phyloP scores from a whole-genome alignment of 345 rosid species.

The Durio zibethinus region DNA sequence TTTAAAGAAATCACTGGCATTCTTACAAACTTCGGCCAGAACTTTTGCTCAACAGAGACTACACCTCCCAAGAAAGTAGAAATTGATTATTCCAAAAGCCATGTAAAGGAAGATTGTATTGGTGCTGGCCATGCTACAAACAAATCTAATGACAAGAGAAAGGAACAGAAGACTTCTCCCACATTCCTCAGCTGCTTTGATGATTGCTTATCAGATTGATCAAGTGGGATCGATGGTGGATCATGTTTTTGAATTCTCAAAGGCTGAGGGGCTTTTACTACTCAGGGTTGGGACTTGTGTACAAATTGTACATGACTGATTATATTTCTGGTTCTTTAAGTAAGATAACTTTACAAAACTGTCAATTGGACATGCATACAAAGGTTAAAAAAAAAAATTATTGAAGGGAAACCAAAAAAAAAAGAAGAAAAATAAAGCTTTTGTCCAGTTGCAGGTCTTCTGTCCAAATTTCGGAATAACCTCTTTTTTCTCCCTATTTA shows the following conservation, averaged over 20 bases:
- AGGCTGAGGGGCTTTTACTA: background rate
- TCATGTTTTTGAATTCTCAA: constrained; percentile 1
- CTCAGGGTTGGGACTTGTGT: background rate
- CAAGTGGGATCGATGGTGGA: background rate
- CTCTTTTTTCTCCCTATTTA: too few relatives aligned
- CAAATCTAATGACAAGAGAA: constrained; percentile 9
- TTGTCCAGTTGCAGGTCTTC: background rate
- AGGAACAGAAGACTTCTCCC: background rate
- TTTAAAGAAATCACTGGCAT: constrained; percentile 39
- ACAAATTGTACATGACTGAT: background rate
- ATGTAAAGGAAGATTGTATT: background rate
- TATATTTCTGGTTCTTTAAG: background rate
- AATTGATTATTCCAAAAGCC: background rate
- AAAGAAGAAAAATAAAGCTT: background rate
- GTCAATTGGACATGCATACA: background rate
- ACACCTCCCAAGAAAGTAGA: constrained; percentile 11
- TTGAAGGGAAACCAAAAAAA: too few relatives aligned
- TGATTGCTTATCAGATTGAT: constrained; percentile 14
- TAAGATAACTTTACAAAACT: background rate
- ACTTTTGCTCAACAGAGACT: constrained; percentile 14
- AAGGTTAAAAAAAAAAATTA: too few relatives aligned
- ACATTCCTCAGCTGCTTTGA: constrained; percentile 17
- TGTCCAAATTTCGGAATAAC: background rate
- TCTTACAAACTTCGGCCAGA: constrained; percentile 24
- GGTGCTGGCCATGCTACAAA: background rate